phyloP scores from a whole-genome alignment of 2,329 filamentous ascomycete genomes.

The Colletotrichum lindemuthianum region DNA sequence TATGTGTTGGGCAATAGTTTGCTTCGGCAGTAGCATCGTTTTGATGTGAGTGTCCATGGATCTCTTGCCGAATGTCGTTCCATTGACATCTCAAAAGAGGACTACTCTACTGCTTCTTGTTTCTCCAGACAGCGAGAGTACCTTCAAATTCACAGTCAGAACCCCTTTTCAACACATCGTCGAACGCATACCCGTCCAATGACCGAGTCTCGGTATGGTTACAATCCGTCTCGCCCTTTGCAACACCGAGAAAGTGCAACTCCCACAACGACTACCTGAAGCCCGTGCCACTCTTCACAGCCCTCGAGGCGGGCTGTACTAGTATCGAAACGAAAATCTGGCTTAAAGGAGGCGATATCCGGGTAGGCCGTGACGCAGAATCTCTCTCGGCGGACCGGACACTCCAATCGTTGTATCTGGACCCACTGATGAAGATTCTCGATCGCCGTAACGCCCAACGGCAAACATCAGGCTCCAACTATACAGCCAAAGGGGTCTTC shows the following conservation, averaged over 20 bases:
- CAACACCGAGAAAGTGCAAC: constrained; percentile 55
- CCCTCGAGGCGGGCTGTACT: constrained; percentile 66
- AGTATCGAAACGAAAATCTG: constrained; percentile 77
- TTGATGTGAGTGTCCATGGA: no score
- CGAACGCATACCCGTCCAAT: no score
- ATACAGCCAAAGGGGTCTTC: constrained; percentile 62
- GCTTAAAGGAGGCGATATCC: constrained; percentile 60
- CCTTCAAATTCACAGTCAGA: no score
- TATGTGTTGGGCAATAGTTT: no score
- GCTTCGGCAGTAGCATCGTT: no score
- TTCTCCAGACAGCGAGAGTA: no score
- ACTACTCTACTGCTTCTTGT: no score
- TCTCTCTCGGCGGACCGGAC: constrained; percentile 66
- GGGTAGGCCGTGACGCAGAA: constrained; percentile 70
- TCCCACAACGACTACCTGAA: constrained; percentile 80
- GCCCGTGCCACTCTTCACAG: constrained; percentile 69
- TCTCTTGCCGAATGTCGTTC: no score
- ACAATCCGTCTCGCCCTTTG: no score
- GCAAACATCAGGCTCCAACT: constrained; percentile 54
- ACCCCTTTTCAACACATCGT: no score
- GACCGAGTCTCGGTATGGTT: no score
- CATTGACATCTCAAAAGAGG: no score
- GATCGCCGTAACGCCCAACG: constrained; percentile 54
- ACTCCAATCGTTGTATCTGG: constrained; percentile 68
- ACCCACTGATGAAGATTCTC: constrained; percentile 69